These are phyloP conservation scores for Avena eriantha DNA, from an alignment of 176 grass and related monocot genomes.

Conservation along the genomic window DNA sequence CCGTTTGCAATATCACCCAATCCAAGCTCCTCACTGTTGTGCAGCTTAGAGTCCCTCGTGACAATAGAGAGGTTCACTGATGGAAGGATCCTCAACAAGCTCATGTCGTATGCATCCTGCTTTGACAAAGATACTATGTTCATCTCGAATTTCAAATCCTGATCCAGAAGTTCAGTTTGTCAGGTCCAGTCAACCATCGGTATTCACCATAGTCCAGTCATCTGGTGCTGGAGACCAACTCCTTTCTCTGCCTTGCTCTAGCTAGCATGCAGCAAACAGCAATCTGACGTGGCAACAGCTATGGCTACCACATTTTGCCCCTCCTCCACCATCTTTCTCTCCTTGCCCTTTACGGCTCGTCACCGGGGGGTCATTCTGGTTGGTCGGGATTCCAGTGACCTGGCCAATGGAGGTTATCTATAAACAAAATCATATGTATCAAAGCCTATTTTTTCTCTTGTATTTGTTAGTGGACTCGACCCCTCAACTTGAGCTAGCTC, in stretches of 20 bases:
- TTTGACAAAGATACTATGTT: background rate
- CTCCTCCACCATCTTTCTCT: background rate
- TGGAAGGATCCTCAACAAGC: background rate
- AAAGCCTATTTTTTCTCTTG: background rate
- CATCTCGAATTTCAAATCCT: background rate
- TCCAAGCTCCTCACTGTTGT: background rate
- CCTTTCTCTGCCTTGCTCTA: background rate
- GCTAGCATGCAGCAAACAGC: background rate
- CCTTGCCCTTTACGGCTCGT: background rate
- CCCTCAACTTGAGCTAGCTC: background rate
- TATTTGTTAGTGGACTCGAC: background rate
- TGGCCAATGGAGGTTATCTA: background rate
- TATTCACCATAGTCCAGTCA: background rate
- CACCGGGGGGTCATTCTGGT: background rate
- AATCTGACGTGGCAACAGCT: background rate
- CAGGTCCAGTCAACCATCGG: background rate
- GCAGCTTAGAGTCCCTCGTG: background rate
- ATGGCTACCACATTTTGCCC: background rate
- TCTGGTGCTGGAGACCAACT: background rate
- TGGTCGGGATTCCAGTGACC: background rate
- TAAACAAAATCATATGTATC: too few relatives aligned
- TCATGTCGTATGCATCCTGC: background rate
- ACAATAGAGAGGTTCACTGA: background rate
- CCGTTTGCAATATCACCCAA: background rate
- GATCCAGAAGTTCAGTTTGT: background rate